These are phyloP conservation scores for Poteriospumella lacustris DNA, from an alignment of 108 stramenopile genomes.

Conservation along the genomic window DNA sequence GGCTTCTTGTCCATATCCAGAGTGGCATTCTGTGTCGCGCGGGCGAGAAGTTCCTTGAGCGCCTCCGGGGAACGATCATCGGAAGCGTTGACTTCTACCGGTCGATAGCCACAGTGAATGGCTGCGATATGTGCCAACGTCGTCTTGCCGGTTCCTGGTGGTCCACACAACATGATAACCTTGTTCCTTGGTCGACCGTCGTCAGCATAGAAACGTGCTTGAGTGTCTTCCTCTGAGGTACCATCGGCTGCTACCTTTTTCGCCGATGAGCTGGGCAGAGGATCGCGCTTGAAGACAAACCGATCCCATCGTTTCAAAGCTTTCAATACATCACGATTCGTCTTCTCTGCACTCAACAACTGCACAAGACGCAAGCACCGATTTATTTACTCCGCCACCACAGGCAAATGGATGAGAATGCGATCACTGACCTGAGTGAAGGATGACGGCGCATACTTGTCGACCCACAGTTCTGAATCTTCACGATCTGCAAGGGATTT, in stretches of 20 bases:
- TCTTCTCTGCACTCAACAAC: conserved; percentile 80
- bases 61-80: conserved; percentile 82
- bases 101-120: conserved; percentile 79
- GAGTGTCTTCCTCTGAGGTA: too few species aligned
- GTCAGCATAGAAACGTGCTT: too few species aligned
- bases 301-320: conserved; percentile 83
- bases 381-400: conserved; percentile 1
- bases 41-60: conserved; percentile 66
- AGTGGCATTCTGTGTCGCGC: conserved; percentile 53
- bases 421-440: conserved; percentile 54
- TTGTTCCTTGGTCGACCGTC: conserved; percentile 67
- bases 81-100: conserved; percentile 88
- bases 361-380: conserved; percentile 47
- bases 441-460: conserved; percentile 71
- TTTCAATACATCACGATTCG: conserved; percentile 83
- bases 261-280: background rate
- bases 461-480: conserved; percentile 45
- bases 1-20: conserved; percentile 50
- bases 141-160: conserved; percentile 93
- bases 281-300: conserved; percentile 74
- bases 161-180: conserved; percentile 79
- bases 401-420: background rate
- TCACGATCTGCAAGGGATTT: too few species aligned
- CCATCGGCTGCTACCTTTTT: background rate
- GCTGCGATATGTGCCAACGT: conserved; percentile 88